Conservation (phyloP, 768 basidiomycete genomes). For the Agaricus sinodeliciosus region DNA sequence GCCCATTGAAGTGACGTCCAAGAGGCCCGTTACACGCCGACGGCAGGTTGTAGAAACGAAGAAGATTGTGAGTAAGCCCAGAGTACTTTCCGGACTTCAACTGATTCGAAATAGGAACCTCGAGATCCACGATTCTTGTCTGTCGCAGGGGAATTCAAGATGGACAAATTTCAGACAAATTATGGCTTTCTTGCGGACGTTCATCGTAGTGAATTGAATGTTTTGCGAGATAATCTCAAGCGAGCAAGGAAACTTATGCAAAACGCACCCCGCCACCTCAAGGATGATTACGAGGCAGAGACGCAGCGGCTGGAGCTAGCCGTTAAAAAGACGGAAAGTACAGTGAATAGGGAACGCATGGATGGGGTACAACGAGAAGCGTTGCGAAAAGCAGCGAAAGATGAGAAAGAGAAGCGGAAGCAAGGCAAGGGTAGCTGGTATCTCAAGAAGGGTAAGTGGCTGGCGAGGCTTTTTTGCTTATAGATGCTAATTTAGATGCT, state of each 20-base stretch:
- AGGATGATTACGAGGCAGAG: slow-evolving; percentile 59
- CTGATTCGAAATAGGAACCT: slow-evolving; percentile 42
- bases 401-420: slow-evolving; percentile 60
- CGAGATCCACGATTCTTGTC: slow-evolving; percentile 86
- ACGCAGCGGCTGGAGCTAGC: slow-evolving; percentile 64
- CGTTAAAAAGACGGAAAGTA: slow-evolving; percentile 70
- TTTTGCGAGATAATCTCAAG: slow-evolving; percentile 59
- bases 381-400: slow-evolving; percentile 43
- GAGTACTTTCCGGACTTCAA: not conserved
- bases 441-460: slow-evolving; percentile 68
- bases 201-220: slow-evolving; percentile 56
- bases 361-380: slow-evolving; percentile 70
- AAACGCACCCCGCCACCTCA: slow-evolving; percentile 55
- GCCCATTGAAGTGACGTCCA: slow-evolving; percentile 78
- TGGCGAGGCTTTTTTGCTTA: not conserved
- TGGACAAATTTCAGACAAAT: slow-evolving; percentile 56
- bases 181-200: slow-evolving; percentile 72
- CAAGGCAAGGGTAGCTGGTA: slow-evolving; percentile 81
- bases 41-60: slow-evolving; percentile 64
- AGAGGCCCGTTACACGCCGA: slow-evolving; percentile 72
- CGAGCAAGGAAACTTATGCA: slow-evolving; percentile 58
- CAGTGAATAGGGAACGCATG: slow-evolving; percentile 64
- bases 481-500: not conserved
- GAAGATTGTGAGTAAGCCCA: slow-evolving; percentile 42
- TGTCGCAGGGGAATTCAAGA: slow-evolving; percentile 61